Conservation (phyloP, 2,329 filamentous ascomycete species). For the Colletotrichum sp. region DNA sequence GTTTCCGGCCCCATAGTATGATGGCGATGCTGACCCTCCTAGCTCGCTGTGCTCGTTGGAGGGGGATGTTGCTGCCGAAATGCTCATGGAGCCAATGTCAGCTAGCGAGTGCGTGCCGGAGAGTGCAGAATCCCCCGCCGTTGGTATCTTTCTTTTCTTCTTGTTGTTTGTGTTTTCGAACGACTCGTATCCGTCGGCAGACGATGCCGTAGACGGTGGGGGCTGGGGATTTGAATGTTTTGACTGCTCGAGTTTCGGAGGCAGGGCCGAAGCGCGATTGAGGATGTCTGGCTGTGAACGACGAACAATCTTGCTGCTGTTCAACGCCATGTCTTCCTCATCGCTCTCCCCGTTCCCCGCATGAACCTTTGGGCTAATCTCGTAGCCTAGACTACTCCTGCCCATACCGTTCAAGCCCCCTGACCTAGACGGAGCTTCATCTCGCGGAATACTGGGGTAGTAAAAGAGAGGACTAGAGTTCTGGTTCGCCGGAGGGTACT, state of each 20-base stretch:
- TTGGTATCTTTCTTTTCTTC: conserved; percentile 98
- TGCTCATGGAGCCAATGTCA: conserved; percentile 32
- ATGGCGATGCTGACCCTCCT: conserved; percentile 31
- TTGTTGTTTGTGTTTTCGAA: conserved; percentile 99
- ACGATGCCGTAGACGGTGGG: conserved; percentile 72
- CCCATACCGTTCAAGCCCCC: conserved; percentile 2
- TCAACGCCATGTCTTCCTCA: conserved; percentile 56
- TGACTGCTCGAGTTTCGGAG: conserved; percentile 48
- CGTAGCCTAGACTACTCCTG: conserved; percentile 23
- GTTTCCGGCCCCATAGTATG: conserved; percentile 51
- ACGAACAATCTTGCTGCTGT: conserved; percentile 46
- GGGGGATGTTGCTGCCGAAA: conserved; percentile 36
- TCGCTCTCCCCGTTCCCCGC: conserved; percentile 64
- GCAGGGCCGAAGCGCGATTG: conserved; percentile 45
- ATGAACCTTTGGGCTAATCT: conserved; percentile 24
- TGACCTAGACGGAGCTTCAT: conserved; percentile 32
- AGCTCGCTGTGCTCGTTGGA: conserved; percentile 37
- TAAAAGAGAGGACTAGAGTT: conserved; percentile 78
- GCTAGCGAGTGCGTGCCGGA: conserved; percentile 41
- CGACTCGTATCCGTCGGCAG: conserved; percentile 89
- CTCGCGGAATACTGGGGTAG: conserved; percentile 51
- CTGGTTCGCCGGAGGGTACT: conserved; percentile 79
- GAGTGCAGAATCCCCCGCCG: conserved; percentile 70
- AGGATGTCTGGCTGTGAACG: conserved; percentile 53
- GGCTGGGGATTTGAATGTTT: conserved; percentile 57